Evolutionary conservation across 768 basidiomycete species (phyloP).

Genomic region (Auriscalpium orientale): DNA sequence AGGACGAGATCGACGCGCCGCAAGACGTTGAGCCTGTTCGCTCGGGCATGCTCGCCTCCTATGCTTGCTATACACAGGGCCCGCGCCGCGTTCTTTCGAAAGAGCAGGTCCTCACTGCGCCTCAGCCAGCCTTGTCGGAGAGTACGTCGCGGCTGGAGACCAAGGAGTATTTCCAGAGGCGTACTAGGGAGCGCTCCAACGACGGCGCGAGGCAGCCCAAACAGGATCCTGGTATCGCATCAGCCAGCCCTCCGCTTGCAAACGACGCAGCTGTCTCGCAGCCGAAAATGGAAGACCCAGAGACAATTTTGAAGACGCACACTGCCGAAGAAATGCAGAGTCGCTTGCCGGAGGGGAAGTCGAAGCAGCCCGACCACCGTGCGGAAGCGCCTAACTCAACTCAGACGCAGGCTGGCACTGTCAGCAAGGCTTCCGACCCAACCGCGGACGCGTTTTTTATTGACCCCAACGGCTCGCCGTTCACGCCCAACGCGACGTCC

Average conservation of each 20-base stretch:
- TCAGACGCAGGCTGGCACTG: neutral
- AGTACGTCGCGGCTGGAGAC: constrained; percentile 8
- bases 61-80: neutral
- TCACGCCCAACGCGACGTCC: constrained; percentile 13
- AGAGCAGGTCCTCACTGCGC: neutral
- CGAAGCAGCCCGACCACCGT: neutral
- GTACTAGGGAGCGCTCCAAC: constrained; percentile 11
- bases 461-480: constrained; percentile 9
- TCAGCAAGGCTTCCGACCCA: neutral
- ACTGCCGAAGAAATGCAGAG: too few relatives aligned
- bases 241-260: too few relatives aligned
- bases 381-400: neutral
- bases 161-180: constrained; percentile 13
- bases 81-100: neutral
- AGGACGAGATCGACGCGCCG: neutral
- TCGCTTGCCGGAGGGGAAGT: neutral
- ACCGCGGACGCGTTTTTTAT: constrained; percentile 4
- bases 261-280: too few relatives aligned
- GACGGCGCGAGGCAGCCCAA: neutral
- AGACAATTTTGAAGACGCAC: too few relatives aligned
- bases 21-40: neutral
- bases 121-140: neutral
- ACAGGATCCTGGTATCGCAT: too few relatives aligned
- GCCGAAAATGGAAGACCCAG: too few relatives aligned
- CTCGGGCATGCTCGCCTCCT: neutral